Evolutionary conservation across 352 stramenopile species (phyloP).

Genomic region (Phytophthora quininea): DNA sequence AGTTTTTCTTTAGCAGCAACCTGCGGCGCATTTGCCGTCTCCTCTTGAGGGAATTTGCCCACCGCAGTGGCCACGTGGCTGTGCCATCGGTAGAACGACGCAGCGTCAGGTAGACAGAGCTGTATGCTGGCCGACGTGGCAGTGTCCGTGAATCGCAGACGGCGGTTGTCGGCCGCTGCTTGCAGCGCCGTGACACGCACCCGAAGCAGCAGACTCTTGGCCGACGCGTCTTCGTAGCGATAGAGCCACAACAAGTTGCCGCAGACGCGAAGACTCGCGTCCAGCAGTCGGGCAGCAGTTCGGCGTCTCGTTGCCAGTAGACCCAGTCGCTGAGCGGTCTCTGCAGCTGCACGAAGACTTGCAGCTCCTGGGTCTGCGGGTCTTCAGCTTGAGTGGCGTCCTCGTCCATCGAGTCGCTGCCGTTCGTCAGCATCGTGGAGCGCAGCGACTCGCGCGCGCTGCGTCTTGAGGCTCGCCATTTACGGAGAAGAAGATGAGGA

Average conservation of each 20-base stretch:
- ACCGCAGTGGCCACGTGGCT: conserved; percentile 26
- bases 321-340: conserved; percentile 46
- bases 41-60: conserved; percentile 15
- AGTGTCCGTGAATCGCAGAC: conserved; percentile 30
- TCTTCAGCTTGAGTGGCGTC: conserved; percentile 16
- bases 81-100: conserved; percentile 30
- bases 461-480: conserved; percentile 12
- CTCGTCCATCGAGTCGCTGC: conserved; percentile 32
- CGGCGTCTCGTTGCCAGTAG: conserved; percentile 49
- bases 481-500: conserved; percentile 13
- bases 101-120: conserved; percentile 33
- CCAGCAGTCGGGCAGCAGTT: conserved; percentile 46
- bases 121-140: conserved; percentile 13
- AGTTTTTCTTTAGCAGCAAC: conserved; percentile 21
- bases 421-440: conserved; percentile 44
- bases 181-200: conserved; percentile 31
- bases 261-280: conserved; percentile 53
- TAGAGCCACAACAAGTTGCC: conserved; percentile 45
- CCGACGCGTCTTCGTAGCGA: conserved; percentile 46
- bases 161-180: conserved; percentile 13
- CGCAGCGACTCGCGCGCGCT: conserved; percentile 38
- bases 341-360: conserved; percentile 16
- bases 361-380: conserved; percentile 14
- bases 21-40: neutral
- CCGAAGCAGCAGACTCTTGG: conserved; percentile 36